Conservation (phyloP, 2,329 filamentous ascomycete species). For the Ustulina deusta region DNA sequence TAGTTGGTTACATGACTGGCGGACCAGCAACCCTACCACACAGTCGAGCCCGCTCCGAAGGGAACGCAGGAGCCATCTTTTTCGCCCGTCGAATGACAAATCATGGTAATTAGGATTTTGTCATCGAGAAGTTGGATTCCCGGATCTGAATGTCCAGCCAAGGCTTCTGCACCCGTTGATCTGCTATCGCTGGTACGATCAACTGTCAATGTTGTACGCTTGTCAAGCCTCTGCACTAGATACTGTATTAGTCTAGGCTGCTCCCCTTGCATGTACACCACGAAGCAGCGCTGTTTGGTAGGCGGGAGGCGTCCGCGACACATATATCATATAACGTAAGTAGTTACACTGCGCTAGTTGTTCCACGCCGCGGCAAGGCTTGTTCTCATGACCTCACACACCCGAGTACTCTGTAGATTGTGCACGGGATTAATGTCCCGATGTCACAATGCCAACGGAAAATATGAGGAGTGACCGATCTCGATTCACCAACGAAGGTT, state of each 20-base stretch:
- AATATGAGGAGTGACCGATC: constrained; percentile 17
- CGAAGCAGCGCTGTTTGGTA: background rate
- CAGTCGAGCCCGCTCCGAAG: constrained; percentile 1
- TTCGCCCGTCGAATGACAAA: background rate
- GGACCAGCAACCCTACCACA: constrained; percentile 6
- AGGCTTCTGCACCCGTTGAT: background rate
- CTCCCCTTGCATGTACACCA: constrained; percentile 3
- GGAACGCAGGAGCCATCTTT: background rate
- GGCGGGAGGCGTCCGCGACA: constrained; percentile 17
- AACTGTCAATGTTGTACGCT: background rate
- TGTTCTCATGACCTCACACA: constrained; percentile 12
- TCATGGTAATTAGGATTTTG: background rate
- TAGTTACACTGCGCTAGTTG: constrained; percentile 9
- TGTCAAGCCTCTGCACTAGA: background rate
- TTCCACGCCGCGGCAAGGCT: constrained; percentile 9
- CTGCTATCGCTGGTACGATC: constrained; percentile 18
- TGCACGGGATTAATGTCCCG: constrained; percentile 1
- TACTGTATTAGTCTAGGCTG: background rate
- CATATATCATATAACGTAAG: background rate
- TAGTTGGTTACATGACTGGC: constrained; percentile 2
- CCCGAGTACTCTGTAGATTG: constrained; percentile 16
- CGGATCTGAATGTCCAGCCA: background rate
- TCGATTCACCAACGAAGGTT: background rate
- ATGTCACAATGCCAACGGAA: background rate
- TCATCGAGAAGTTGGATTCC: background rate